Percentiles rank a stretch among this genome's conserved stretches.
Conservation (phyloP, 768 basidiomycete genomes). For the Suillus fuscotomentosus region DNA sequence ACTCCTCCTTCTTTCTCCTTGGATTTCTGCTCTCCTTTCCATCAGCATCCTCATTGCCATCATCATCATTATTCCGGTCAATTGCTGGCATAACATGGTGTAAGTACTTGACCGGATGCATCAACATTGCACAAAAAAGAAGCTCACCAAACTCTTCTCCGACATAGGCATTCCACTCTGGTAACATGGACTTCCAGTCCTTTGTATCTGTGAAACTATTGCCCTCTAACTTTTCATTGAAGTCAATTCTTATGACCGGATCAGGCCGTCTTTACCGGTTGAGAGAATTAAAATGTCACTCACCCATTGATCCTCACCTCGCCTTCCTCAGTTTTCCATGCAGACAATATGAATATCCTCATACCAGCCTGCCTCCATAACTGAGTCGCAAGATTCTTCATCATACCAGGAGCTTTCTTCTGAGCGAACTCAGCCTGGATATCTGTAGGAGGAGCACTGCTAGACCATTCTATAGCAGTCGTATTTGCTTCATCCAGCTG, state of each 20-base stretch:
- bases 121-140: background rate
- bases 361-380: conserved; percentile 5
- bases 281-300: background rate
- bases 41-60: background rate
- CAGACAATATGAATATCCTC: background rate
- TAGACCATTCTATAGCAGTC: background rate
- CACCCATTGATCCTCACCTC: background rate
- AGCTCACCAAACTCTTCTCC: background rate
- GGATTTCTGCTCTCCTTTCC: background rate
- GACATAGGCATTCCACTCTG: background rate
- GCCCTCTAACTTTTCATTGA: background rate
- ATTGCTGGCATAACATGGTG: background rate
- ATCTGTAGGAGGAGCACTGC: background rate
- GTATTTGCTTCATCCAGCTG: no score
- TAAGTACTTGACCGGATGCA: background rate
- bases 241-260: background rate
- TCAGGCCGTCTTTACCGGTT: background rate
- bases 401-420: background rate
- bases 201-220: no score
- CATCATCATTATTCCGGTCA: background rate
- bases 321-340: background rate
- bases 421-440: background rate
- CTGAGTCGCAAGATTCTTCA: background rate
- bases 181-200: no score
- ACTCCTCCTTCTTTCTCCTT: background rate